Base-by-base conservation (phyloP, 345 rosid species). In the Populus davidiana region DNA sequence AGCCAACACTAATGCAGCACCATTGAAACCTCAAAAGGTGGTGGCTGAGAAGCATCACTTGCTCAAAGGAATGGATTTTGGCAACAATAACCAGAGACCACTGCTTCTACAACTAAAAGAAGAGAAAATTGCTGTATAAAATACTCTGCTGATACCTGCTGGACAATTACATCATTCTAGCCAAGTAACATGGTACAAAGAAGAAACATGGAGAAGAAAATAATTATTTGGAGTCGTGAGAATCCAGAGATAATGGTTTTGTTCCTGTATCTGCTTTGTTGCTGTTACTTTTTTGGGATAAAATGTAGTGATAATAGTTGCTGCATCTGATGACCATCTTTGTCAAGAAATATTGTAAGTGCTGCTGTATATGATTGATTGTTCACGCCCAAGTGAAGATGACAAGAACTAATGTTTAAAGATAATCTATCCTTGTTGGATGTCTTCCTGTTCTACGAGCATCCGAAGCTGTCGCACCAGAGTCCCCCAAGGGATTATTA, bases 71-170 rank as follows among this genome's bases (percentile, higher is more conserved):
- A 39, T 80, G 77, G 90, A 84, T 67, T 92, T 86, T 11, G 86
- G 88, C 52, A 89, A 85, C 76, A 89, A 75, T 71, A 84, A 73
- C 39, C 88, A 81, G 79, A 80, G 89, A 77, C 93, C 97, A 43
- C 88, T 88, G 13, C 89, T 91, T 84, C 82, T 90, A 68, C 86
- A 75, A 77, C 85, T 91, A 67, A 94, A 94, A 82, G 93, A 91
- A 81, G 97, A 91, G 84, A 85, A 88, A 81, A 80, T 89, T 27
- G 81, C 85, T 3, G 92, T 80, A 18, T 94, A 79, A 85, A 80
- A 12, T 52, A 31, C 64, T 61, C 27, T 21, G 50, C 39, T 47
- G 39, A 72, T 65, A 69, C 65, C 68, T 62, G 44, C 47, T 5
- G 59, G 17, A 63, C 47, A 49, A 67, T 17, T 20, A 14, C 21